phyloP scores from a whole-genome alignment of 495 filamentous ascomycete genomes.

The Rhypophila decipiens region DNA sequence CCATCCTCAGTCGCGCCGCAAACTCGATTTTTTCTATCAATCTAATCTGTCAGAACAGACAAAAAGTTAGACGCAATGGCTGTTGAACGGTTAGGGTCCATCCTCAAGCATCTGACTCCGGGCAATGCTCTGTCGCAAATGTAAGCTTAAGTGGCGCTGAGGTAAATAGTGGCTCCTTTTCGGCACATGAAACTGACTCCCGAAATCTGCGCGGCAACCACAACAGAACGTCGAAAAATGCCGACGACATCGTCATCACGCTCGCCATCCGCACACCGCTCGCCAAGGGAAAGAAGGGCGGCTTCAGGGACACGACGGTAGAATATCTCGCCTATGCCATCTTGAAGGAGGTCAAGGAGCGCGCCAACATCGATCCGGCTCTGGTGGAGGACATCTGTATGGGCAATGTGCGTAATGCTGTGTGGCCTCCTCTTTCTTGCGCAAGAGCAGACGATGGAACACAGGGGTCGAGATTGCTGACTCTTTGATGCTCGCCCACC shows the following conservation, averaged over 20 bases:
- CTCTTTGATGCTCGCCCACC: not conserved
- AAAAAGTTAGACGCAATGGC: slow-evolving; percentile 56
- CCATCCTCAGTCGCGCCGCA: too few relatives aligned
- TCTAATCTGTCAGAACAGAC: too few relatives aligned
- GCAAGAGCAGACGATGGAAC: not conserved
- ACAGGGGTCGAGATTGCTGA: too few relatives aligned
- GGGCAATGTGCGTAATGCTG: slow-evolving; percentile 64
- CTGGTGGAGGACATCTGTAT: slow-evolving; percentile 88
- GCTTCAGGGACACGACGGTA: slow-evolving; percentile 90
- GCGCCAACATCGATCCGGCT: slow-evolving; percentile 71
- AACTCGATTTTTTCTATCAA: too few relatives aligned
- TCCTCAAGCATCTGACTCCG: slow-evolving; percentile 81
- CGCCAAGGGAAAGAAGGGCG: slow-evolving; percentile 72
- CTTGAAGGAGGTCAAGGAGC: slow-evolving; percentile 65
- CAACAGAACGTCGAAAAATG: slow-evolving; percentile 79
- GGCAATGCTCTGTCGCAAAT: slow-evolving; percentile 63
- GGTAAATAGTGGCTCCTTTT: not conserved
- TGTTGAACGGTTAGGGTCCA: slow-evolving; percentile 73
- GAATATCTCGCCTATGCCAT: slow-evolving; percentile 78
- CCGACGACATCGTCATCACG: slow-evolving; percentile 94
- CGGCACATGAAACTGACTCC: not conserved
- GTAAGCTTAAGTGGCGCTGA: too few relatives aligned
- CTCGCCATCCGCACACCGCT: slow-evolving; percentile 73
- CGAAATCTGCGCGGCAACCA: not conserved
- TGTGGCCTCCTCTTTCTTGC: slow-evolving; percentile 4